Base-by-base conservation (phyloP, 257 asterid genomes). In the Striga asiatica region DNA sequence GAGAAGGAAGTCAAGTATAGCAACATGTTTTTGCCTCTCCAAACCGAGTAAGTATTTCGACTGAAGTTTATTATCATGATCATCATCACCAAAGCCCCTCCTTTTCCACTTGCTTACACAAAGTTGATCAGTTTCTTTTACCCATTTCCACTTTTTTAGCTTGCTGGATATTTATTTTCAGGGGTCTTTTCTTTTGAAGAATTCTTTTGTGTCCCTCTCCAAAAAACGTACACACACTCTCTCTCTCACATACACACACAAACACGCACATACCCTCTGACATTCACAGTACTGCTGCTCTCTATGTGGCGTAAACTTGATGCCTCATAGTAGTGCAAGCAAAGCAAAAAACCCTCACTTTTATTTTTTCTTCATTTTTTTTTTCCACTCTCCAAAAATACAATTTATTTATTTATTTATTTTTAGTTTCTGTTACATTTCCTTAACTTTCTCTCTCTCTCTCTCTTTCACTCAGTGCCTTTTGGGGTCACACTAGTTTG, bases 281-380 rank as follows among this genome's bases (percentile, higher is more conserved):
- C 85, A 79, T 58, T 66, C 81, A 74, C 74, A 49, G 11, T 23
- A 6, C 7, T 12, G 56, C 71, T 55, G 80, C 76, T 70, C 77
- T 67, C 71, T 64, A 75, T 66, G 68, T 84, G 97, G 88, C 77
- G 92, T 80, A 80, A 80, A 74, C 73, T 78, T 79, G 95, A 78
- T 88, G 87, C 74, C 92, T 85, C 76, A 60, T 58, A 74, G 81
- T 74, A 82, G 92, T 88, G 89, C 89, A 88, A 88, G 94, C 94
- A 76, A 88, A 85, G 95, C 86, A 85, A 88, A 50, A 72, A 10
- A 69, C 78, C 72, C 71, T 25, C 43, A 51, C 72, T 61, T 65
- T 52, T 24, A 22, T 23, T 47, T 43, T 43, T 2, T 7, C 20
- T 45, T 45, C 20, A 3, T 13, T 18, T 7, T 45, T 45, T 45